Percentiles rank a stretch among this genome's conserved stretches.
Evolutionary conservation across 495 filamentous ascomycete species (phyloP).

Genomic region (Penicillium crystallinum): DNA sequence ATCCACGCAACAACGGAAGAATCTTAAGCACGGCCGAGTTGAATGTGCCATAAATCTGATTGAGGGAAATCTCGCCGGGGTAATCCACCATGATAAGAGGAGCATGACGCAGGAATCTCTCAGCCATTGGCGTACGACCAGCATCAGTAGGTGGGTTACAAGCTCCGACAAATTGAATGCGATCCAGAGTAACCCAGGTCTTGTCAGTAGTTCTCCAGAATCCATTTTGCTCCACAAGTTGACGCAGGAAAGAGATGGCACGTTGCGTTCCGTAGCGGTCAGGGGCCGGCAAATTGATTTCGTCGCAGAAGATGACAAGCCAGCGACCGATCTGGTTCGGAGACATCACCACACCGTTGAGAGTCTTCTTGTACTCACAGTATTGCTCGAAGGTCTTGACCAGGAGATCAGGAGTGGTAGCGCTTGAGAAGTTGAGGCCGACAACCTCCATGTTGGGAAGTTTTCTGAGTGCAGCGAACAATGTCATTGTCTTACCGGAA

Average conservation of each 20-base stretch:
- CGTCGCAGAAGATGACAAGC: slow-evolving; percentile 98
- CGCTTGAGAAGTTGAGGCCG: slow-evolving; percentile 97
- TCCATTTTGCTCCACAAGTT: slow-evolving; percentile 96
- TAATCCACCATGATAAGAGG: slow-evolving; percentile 99
- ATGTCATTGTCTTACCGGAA: slow-evolving; percentile 98
- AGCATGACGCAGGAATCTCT: slow-evolving; percentile 88
- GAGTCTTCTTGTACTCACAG: slow-evolving; percentile 97
- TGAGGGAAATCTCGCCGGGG: slow-evolving; percentile 87
- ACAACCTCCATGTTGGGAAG: slow-evolving; percentile 98
- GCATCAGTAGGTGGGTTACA: slow-evolving; percentile 99
- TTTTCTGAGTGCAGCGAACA: slow-evolving; percentile 94
- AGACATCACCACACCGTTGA: slow-evolving; percentile 92
- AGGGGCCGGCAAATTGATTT: slow-evolving; percentile 97
- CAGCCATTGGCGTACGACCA: slow-evolving; percentile 88
- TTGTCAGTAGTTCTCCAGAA: slow-evolving; percentile 98
- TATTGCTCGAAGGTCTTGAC: slow-evolving; percentile 99
- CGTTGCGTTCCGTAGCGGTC: slow-evolving; percentile 97
- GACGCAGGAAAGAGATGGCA: slow-evolving; percentile 92
- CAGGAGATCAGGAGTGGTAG: slow-evolving; percentile 92
- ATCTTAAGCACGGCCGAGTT: slow-evolving; percentile 96
- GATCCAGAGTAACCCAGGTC: slow-evolving; percentile 94
- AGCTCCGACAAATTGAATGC: slow-evolving; percentile 97
- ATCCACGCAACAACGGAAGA: slow-evolving; percentile 88
- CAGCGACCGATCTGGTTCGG: slow-evolving; percentile 95
- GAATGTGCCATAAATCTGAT: slow-evolving; percentile 98